A percentile compares a stretch with the other conserved stretches of the same genome.
Conservation (phyloP, 208 protist genomes). For the Leishmania lainsoni region DNA sequence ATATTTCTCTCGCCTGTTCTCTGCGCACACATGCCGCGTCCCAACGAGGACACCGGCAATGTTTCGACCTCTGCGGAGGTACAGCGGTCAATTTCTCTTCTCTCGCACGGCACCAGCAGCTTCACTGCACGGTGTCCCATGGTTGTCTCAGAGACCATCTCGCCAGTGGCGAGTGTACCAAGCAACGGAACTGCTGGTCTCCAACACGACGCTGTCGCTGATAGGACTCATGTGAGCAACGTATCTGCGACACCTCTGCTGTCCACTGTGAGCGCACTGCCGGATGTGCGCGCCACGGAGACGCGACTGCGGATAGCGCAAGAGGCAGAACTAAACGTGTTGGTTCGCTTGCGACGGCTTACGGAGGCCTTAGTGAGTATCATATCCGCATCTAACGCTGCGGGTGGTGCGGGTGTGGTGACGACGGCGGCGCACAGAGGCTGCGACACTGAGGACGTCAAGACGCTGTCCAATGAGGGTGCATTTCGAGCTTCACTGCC, state of each 20-base stretch:
- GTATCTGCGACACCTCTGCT: neutral
- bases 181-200: neutral
- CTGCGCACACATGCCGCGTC: neutral
- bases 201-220: neutral
- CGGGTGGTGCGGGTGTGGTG: neutral
- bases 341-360: neutral
- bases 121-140: neutral
- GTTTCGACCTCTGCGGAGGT: neutral
- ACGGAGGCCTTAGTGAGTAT: neutral
- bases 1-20: neutral
- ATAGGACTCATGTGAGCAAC: neutral
- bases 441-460: neutral
- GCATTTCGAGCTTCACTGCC: neutral
- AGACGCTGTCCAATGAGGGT: neutral
- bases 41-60: neutral
- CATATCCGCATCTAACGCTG: neutral
- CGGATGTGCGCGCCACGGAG: neutral
- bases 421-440: neutral
- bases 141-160: neutral
- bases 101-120: neutral
- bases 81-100: neutral
- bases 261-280: neutral
- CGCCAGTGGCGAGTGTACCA: neutral
- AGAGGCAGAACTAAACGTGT: constrained; percentile 2
- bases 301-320: constrained; percentile 5